Evolutionary conservation across 2,329 filamentous ascomycete species (phyloP).

Genomic region (Neurospora sp.): DNA sequence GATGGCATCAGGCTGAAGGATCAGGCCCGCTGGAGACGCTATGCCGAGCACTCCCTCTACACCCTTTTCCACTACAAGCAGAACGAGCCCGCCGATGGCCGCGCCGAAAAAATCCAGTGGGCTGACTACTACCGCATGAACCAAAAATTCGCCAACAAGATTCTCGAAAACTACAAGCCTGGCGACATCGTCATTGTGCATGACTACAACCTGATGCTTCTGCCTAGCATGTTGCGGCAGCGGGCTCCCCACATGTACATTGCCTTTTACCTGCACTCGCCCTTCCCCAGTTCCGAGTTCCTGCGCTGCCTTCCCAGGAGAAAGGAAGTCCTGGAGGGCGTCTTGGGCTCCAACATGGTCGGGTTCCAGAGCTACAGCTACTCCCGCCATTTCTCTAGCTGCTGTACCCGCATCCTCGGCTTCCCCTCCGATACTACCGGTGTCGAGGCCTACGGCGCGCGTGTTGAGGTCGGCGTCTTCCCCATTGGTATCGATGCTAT

Average conservation of each 20-base stretch:
- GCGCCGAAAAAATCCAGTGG: slow-evolving; percentile 75
- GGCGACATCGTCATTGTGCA: slow-evolving; percentile 90
- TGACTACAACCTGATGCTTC: slow-evolving; percentile 85
- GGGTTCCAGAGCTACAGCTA: slow-evolving; percentile 96
- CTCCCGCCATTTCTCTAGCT: slow-evolving; percentile 87
- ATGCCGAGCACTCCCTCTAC: slow-evolving; percentile 86
- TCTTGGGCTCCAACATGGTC: slow-evolving; percentile 84
- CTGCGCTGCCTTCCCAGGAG: slow-evolving; percentile 78
- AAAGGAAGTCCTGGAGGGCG: slow-evolving; percentile 83
- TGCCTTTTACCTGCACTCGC: slow-evolving; percentile 87
- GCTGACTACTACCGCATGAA: slow-evolving; percentile 91
- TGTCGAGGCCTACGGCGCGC: slow-evolving; percentile 79
- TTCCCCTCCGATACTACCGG: slow-evolving; percentile 79
- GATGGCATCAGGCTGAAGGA: slow-evolving; percentile 69
- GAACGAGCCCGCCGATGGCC: slow-evolving; percentile 79
- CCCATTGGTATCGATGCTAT: slow-evolving; percentile 90
- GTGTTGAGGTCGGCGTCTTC: slow-evolving; percentile 86
- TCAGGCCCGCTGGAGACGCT: slow-evolving; percentile 78
- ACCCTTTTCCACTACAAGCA: slow-evolving; percentile 95
- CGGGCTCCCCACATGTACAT: slow-evolving; percentile 84
- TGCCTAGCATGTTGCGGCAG: slow-evolving; percentile 82
- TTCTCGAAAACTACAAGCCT: slow-evolving; percentile 80
- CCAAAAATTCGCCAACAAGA: slow-evolving; percentile 80
- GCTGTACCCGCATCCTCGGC: slow-evolving; percentile 83
- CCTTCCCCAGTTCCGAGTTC: slow-evolving; percentile 94